A percentile compares a stretch with the other conserved stretches of the same genome.
phyloP scores from a whole-genome alignment of 169 alveolate genomes.

The Cryptosporidium sp. region DNA sequence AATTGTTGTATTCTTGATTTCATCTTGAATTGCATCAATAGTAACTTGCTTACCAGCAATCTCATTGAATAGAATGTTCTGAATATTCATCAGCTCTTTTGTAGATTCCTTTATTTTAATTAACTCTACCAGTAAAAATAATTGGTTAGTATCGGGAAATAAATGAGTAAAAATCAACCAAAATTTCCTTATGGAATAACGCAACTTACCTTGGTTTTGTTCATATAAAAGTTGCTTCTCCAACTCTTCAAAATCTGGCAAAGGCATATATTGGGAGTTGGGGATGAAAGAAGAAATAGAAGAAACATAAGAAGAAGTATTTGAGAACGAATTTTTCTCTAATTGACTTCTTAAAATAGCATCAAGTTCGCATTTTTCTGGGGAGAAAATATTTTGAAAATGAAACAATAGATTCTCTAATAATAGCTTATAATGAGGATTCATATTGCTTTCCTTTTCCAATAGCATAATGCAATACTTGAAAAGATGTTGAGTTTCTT shows the following conservation, averaged over 20 bases:
- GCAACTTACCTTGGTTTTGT: slow-evolving; percentile 35
- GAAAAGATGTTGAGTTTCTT: slow-evolving; percentile 59
- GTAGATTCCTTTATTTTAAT: slow-evolving; percentile 28
- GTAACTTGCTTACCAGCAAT: not conserved
- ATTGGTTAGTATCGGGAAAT: not conserved
- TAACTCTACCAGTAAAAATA: not conserved
- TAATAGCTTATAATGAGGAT: slow-evolving; percentile 42
- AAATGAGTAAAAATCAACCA: not conserved
- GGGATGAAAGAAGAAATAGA: not conserved
- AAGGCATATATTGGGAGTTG: not conserved
- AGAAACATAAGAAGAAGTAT: slow-evolving; percentile 5
- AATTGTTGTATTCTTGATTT: not conserved
- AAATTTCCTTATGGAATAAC: not conserved
- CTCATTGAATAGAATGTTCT: not conserved
- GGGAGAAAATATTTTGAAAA: slow-evolving; percentile 34
- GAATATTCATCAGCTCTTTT: slow-evolving; percentile 16
- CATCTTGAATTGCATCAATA: slow-evolving; percentile 1
- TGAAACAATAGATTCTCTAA: slow-evolving; percentile 38
- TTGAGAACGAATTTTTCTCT: not conserved
- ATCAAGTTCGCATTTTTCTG: not conserved
- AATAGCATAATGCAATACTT: slow-evolving; percentile 40
- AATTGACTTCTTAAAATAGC: not conserved
- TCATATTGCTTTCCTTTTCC: slow-evolving; percentile 13
- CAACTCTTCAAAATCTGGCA: slow-evolving; percentile 1
- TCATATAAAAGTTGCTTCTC: slow-evolving; percentile 40